Conservation (phyloP, 2,329 filamentous ascomycete species). For the Claviceps sp. region DNA sequence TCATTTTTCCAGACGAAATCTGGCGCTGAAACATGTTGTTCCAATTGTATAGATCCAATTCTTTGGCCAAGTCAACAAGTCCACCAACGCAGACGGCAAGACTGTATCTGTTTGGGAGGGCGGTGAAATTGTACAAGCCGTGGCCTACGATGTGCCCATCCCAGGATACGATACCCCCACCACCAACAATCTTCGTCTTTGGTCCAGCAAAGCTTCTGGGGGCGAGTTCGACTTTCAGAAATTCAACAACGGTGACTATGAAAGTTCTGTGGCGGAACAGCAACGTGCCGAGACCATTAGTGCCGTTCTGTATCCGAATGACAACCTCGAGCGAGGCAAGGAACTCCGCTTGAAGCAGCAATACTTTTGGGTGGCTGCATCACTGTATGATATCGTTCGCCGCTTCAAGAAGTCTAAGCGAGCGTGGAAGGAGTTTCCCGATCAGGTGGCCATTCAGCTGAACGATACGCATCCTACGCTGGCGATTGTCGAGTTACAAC, state of each 20-base stretch:
- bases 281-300: conserved; percentile 98
- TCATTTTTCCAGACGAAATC: not conserved
- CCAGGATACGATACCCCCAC: conserved; percentile 81
- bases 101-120: conserved; percentile 70
- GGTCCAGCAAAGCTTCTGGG: conserved; percentile 94
- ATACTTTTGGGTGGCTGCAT: conserved; percentile 99
- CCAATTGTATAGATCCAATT: conserved; percentile 60
- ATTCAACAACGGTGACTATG: conserved; percentile 97
- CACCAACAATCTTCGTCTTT: conserved; percentile 92
- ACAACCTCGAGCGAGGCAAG: conserved; percentile 92
- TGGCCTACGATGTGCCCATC: conserved; percentile 86
- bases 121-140: conserved; percentile 81
- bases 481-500: conserved; percentile 88
- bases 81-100: conserved; percentile 65
- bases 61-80: conserved; percentile 71
- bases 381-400: conserved; percentile 87
- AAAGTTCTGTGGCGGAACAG: conserved; percentile 94
- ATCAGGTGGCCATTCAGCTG: conserved; percentile 91
- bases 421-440: conserved; percentile 81
- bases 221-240: conserved; percentile 99
- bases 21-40: not conserved
- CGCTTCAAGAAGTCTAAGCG: conserved; percentile 96
- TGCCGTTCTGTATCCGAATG: conserved; percentile 92
- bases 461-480: conserved; percentile 97
- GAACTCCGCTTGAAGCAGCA: conserved; percentile 97